These are phyloP conservation scores for Aspergillus baeticus DNA, from an alignment of 495 filamentous ascomycete genomes.

Conservation along the genomic window DNA sequence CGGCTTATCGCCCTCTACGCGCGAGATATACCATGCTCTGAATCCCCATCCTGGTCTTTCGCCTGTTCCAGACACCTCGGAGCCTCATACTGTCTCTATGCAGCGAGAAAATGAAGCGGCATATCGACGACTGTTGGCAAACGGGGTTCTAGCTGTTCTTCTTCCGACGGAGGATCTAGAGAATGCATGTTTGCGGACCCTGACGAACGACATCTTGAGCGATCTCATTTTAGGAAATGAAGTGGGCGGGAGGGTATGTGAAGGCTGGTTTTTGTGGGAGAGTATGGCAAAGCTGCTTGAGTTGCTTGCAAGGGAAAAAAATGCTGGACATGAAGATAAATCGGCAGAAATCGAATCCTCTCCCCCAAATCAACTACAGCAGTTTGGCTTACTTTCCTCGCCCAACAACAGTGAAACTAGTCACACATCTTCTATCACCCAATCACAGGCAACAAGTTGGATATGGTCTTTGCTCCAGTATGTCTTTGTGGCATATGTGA, in stretches of 20 bases:
- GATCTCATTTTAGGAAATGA: constrained; percentile 80
- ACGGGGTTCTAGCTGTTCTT: constrained; percentile 73
- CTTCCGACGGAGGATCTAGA: constrained; percentile 90
- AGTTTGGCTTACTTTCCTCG: constrained; percentile 45
- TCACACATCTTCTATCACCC: constrained; percentile 18
- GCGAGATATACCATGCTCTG: constrained; percentile 77
- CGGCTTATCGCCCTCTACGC: constrained; percentile 38
- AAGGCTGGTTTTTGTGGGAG: constrained; percentile 86
- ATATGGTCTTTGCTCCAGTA: constrained; percentile 74
- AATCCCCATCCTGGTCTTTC: constrained; percentile 77
- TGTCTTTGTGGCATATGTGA: constrained; percentile 61
- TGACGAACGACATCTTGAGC: constrained; percentile 82
- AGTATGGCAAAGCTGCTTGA: constrained; percentile 64
- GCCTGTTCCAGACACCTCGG: constrained; percentile 61
- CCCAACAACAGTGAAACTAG: constrained; percentile 22
- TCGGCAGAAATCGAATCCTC: constrained; percentile 22
- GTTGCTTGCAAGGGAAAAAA: constrained; percentile 24
- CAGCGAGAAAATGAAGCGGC: constrained; percentile 74
- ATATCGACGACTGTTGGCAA: constrained; percentile 79
- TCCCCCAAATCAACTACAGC: constrained; percentile 39
- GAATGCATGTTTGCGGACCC: constrained; percentile 74
- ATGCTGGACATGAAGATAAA: constrained; percentile 20
- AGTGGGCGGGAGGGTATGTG: constrained; percentile 72
- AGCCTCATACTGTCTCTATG: constrained; percentile 48
- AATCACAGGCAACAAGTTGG: constrained; percentile 37